phyloP scores from a whole-genome alignment of 2,329 filamentous ascomycete genomes.

The Ophiostoma angusticollis region DNA sequence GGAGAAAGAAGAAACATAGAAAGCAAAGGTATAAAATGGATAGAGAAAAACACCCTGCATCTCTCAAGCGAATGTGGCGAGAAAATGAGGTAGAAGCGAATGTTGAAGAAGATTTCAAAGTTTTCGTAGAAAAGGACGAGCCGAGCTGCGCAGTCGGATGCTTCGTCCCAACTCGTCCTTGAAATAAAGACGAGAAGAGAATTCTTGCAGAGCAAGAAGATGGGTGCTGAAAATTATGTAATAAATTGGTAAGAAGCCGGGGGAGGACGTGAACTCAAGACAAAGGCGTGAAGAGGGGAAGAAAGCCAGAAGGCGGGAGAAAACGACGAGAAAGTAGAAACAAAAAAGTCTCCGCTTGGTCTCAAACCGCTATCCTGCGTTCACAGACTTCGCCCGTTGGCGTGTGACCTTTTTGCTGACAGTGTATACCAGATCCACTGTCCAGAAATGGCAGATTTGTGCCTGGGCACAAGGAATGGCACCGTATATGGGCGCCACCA shows the following conservation, averaged over 20 bases:
- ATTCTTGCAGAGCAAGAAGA: not conserved
- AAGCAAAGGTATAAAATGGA: constrained; percentile 12
- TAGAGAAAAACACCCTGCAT: constrained; percentile 18
- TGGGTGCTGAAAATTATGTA: constrained; percentile 2
- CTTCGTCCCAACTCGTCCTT: not conserved
- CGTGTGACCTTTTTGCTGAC: constrained; percentile 57
- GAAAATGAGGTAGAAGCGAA: constrained; percentile 18
- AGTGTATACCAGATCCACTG: constrained; percentile 53
- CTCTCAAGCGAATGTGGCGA: constrained; percentile 14
- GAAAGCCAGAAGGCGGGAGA: not conserved
- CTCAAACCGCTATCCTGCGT: constrained; percentile 12
- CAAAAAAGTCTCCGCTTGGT: not conserved
- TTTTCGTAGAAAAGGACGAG: not conserved
- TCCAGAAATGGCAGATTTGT: constrained; percentile 58
- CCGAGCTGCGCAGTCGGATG: no score
- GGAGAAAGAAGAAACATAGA: constrained; percentile 5
- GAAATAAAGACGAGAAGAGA: not conserved
- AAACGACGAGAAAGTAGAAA: no score
- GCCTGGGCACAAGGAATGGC: constrained; percentile 56
- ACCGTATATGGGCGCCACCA: constrained; percentile 56
- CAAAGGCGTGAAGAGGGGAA: constrained; percentile 5
- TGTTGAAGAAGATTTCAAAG: not conserved
- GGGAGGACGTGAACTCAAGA: no score
- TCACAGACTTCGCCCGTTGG: constrained; percentile 32
- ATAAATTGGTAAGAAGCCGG: not conserved